phyloP scores from a whole-genome alignment of 192 early-diverging fungal species.

The Coemansia sp. region DNA sequence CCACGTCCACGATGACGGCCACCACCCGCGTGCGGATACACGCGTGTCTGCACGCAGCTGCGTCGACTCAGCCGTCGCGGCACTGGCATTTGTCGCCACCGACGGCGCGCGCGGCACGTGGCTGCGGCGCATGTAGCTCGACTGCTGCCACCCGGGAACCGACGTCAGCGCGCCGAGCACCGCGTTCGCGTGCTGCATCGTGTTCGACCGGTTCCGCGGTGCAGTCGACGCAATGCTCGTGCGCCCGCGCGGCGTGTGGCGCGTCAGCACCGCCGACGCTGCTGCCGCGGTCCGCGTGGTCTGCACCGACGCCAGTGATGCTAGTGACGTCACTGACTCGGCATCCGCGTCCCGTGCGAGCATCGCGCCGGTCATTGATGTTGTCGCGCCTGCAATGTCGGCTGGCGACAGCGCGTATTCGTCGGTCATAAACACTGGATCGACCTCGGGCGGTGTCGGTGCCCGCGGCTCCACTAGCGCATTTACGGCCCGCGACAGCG shows the following conservation, averaged over 20 bases:
- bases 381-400: constrained; percentile 8
- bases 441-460: constrained; percentile 41
- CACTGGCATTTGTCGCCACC: constrained; percentile 12
- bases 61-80: constrained; percentile 26
- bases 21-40: constrained; percentile 33
- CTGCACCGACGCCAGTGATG: constrained; percentile 34
- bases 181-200: constrained; percentile 8
- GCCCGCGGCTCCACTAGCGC: constrained; percentile 40
- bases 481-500: constrained; percentile 41
- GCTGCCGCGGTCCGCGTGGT: constrained; percentile 35
- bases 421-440: constrained; percentile 27
- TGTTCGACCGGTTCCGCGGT: constrained; percentile 19
- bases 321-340: constrained; percentile 36
- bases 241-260: constrained; percentile 5
- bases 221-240: background rate
- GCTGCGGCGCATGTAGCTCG: constrained; percentile 1
- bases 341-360: constrained; percentile 32
- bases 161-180: background rate
- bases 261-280: constrained; percentile 18
- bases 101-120: constrained; percentile 24
- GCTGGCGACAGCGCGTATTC: constrained; percentile 16
- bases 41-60: constrained; percentile 40
- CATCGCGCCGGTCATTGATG: background rate
- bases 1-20: constrained; percentile 52
- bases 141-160: background rate